Percentiles rank a stretch among this genome's conserved stretches.
phyloP scores from a whole-genome alignment of 2,329 filamentous ascomycete species.

The Fusarium paranaense region DNA sequence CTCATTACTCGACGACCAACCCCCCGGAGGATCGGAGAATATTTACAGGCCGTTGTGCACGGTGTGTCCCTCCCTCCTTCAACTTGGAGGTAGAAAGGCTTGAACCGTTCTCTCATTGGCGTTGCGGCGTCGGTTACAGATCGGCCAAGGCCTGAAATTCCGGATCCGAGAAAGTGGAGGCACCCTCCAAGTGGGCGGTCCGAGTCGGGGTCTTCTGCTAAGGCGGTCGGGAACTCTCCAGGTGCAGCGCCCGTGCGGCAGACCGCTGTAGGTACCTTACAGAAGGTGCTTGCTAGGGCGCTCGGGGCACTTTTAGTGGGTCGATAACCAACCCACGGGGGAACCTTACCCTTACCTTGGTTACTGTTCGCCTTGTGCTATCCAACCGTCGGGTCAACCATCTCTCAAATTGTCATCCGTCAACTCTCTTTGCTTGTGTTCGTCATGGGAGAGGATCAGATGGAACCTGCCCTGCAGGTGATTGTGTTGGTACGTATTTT shows the following conservation, averaged over 20 bases:
- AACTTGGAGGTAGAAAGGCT: not conserved
- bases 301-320: conserved; percentile 26
- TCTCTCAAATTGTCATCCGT: conserved; percentile 19
- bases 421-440: conserved; percentile 9
- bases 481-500: conserved; percentile 75
- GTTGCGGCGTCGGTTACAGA: conserved; percentile 1
- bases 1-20: not conserved
- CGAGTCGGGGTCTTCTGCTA: conserved; percentile 19
- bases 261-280: conserved; percentile 23
- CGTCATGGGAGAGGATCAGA: conserved; percentile 41
- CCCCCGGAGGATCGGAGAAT: not conserved
- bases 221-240: conserved; percentile 9
- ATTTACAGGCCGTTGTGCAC: not conserved
- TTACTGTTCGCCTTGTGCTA: not conserved
- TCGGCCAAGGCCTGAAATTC: conserved; percentile 16
- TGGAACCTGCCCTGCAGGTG: conserved; percentile 72
- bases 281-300: conserved; percentile 4
- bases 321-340: conserved; percentile 13
- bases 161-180: conserved; percentile 11
- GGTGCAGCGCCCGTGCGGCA: not conserved
- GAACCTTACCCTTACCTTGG: conserved; percentile 1
- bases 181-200: conserved; percentile 12
- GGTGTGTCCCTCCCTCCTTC: not conserved
- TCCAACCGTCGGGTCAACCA: not conserved
- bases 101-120: conserved; percentile 5